phyloP scores from a whole-genome alignment of 257 asterid species.

The Rhazya stricta region DNA sequence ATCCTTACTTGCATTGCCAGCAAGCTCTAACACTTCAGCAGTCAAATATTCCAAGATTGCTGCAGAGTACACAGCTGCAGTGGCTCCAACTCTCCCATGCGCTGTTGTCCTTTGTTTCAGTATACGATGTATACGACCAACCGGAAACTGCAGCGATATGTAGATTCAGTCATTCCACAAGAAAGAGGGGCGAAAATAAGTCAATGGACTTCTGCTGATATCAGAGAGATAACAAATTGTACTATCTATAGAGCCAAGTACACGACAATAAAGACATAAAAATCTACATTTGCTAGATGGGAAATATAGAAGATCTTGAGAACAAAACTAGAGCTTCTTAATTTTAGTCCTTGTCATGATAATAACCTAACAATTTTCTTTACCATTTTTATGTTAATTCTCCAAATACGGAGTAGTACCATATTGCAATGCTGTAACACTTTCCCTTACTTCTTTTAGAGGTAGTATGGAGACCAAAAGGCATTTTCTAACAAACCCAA shows the following conservation, averaged over 20 bases:
- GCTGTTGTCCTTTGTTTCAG: slow-evolving; percentile 35
- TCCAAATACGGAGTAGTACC: neutral
- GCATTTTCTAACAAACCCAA: neutral
- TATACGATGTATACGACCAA: slow-evolving; percentile 35
- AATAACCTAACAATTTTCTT: neutral
- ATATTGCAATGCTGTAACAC: neutral
- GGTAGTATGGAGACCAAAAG: neutral
- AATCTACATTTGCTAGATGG: neutral
- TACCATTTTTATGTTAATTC: neutral
- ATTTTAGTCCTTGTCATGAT: neutral
- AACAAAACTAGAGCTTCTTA: neutral
- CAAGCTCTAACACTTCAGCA: slow-evolving; percentile 37
- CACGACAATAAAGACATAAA: neutral
- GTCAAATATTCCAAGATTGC: slow-evolving; percentile 39
- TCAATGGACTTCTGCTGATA: too few species aligned
- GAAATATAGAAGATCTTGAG: neutral
- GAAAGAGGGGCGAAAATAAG: neutral
- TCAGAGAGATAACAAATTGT: neutral
- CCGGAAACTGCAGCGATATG: slow-evolving; percentile 29
- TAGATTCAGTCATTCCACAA: neutral
- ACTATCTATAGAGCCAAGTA: neutral
- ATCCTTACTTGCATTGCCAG: slow-evolving; percentile 41
- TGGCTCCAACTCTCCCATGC: slow-evolving; percentile 38
- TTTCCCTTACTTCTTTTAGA: neutral
- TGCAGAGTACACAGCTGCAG: slow-evolving; percentile 43